Evolutionary conservation across 371 early-diverging fungal species (phyloP).

Genomic region (Mortierella sp.): DNA sequence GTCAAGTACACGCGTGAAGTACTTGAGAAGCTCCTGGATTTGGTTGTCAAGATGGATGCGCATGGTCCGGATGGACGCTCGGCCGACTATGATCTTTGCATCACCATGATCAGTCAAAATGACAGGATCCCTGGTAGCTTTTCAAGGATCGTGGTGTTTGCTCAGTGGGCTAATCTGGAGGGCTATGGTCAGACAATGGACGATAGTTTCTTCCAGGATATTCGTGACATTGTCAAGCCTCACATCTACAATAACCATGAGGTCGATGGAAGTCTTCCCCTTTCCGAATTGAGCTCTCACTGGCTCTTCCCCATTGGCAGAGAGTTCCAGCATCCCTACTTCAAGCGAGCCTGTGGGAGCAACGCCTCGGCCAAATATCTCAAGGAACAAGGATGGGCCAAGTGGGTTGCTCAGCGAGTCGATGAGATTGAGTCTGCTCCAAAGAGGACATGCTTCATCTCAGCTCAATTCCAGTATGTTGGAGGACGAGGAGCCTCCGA

Average conservation of each 20-base stretch:
- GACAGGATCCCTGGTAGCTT: neutral
- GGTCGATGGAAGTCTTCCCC: conserved; percentile 9
- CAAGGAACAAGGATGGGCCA: conserved; percentile 13
- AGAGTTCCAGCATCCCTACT: conserved; percentile 38
- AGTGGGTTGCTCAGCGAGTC: conserved; percentile 22
- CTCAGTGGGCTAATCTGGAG: conserved; percentile 48
- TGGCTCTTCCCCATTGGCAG: conserved; percentile 33
- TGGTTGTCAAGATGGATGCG: conserved; percentile 1
- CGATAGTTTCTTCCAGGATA: conserved; percentile 17
- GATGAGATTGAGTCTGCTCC: neutral
- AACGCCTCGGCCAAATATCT: conserved; percentile 18
- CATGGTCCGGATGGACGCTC: conserved; percentile 4
- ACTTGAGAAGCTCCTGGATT: conserved; percentile 35
- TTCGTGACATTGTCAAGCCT: conserved; percentile 20
- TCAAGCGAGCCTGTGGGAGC: conserved; percentile 40
- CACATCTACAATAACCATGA: neutral
- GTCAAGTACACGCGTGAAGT: conserved; percentile 10
- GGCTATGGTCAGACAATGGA: conserved; percentile 11
- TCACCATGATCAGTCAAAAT: conserved; percentile 10
- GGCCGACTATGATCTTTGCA: conserved; percentile 35
- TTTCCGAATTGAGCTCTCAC: conserved; percentile 37
- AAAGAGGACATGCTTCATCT: conserved; percentile 1
- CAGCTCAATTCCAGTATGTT: conserved; percentile 36
- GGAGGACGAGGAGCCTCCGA: conserved; percentile 28
- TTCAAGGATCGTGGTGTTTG: conserved; percentile 31